Base-by-base conservation (phyloP, 768 basidiomycete species). In the Calocera viscosa region DNA sequence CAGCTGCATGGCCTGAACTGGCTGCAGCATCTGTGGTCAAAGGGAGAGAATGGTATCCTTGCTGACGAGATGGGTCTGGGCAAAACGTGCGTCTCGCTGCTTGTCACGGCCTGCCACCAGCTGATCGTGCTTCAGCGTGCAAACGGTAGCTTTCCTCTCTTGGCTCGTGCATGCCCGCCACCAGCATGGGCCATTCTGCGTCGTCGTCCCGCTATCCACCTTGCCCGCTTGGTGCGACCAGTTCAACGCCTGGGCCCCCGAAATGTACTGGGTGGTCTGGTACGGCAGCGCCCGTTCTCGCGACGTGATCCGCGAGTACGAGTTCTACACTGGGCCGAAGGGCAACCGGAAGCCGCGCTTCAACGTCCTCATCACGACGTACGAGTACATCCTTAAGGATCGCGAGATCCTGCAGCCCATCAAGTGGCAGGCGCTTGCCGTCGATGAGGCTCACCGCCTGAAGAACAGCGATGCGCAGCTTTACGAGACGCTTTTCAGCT, bases 51-150 rank as follows among this genome's bases (percentile, higher is more conserved):
- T 74, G 96, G 96, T 22, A 96, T 99, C 68, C 79, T 99, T 38
- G 96, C 96, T 0, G 96, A 99, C 73, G 96, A 99, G 82, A 99
- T 98, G 96, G 96, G 96, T 75, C 88, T 99, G 28, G 96, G 96
- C 65, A 99, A 99, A 85, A 81, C 80, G 83, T 89, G 69, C 53
- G 69, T 65, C 3, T 17, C 17, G 5, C 12, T 17, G 32, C n/a
- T 1, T 22, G 71, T 38, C 68, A 22, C 30, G 30, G 49, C 12
- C 2, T 26, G 30, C 64, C 38, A 41, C 19, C n/a, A 34, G 28
- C 26, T 47, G 11, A 66, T 12, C 69, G 41, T 43, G 28, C 12
- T 39, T 1, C 68, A 92, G 89, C 22, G 94, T 99, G 7, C 96
- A 99, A 81, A 94, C 94, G 0, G 95, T 98, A 12, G 78, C 94